phyloP scores from a whole-genome alignment of 75 land plant species.

The Adiantum capillusveneris region DNA sequence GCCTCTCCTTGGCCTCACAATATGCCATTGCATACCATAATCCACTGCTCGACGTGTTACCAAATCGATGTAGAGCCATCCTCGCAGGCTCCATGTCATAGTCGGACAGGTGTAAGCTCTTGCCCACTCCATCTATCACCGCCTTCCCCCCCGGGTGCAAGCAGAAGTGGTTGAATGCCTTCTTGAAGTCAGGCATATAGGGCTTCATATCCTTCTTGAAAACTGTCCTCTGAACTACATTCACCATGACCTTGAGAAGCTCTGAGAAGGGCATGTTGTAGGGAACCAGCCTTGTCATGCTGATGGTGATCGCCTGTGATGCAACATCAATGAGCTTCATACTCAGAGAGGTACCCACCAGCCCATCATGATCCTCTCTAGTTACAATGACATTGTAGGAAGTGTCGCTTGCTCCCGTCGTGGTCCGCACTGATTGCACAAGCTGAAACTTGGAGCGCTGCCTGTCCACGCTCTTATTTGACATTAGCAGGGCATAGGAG shows the following conservation, averaged over 20 bases:
- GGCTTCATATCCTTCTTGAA: slow-evolving; percentile 9
- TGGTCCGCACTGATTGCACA: slow-evolving; percentile 37
- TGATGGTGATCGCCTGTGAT: slow-evolving; percentile 33
- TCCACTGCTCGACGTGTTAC: slow-evolving; percentile 60
- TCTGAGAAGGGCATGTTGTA: slow-evolving; percentile 36
- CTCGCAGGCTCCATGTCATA: slow-evolving; percentile 49
- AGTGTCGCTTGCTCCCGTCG: slow-evolving; percentile 39
- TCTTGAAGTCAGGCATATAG: slow-evolving; percentile 35
- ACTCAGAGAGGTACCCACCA: slow-evolving; percentile 29
- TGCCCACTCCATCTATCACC: slow-evolving; percentile 42
- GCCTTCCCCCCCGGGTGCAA: slow-evolving; percentile 47
- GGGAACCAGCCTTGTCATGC: slow-evolving; percentile 36
- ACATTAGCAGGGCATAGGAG: slow-evolving; percentile 42
- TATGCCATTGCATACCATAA: slow-evolving; percentile 60
- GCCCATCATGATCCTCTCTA: slow-evolving; percentile 41
- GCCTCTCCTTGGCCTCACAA: slow-evolving; percentile 56
- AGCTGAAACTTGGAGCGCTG: slow-evolving; percentile 38
- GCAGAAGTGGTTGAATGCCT: slow-evolving; percentile 54
- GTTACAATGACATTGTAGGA: slow-evolving; percentile 36
- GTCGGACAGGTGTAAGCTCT: slow-evolving; percentile 23
- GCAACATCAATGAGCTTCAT: slow-evolving; percentile 48
- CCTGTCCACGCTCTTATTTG: slow-evolving; percentile 19
- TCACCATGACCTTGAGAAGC: slow-evolving; percentile 23
- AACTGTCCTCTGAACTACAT: neutral
- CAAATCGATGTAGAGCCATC: slow-evolving; percentile 58